These are phyloP conservation scores for Raddia distichophylla DNA, from an alignment of 176 grass and related monocot species.

Conservation along the genomic window DNA sequence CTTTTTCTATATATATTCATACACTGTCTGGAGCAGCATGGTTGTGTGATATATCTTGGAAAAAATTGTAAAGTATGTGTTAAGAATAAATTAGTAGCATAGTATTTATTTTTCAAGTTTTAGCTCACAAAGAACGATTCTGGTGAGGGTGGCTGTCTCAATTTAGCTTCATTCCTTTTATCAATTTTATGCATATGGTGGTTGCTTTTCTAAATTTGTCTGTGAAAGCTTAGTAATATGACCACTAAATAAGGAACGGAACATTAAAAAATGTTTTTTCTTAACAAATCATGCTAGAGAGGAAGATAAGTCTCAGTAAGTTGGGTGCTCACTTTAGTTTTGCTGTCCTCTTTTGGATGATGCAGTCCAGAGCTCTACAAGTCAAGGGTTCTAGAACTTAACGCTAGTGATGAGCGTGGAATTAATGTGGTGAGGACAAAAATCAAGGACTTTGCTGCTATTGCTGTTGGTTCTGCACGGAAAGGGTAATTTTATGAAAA, in stretches of 20 bases:
- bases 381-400: conserved; percentile 95
- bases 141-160: neutral
- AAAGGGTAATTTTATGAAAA: conserved; percentile 59
- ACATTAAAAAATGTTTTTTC: neutral
- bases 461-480: conserved; percentile 79
- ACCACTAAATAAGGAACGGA: conserved; percentile 10
- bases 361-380: conserved; percentile 92
- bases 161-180: neutral
- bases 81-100: conserved; percentile 4
- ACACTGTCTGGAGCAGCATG: neutral
- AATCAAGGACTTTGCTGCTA: conserved; percentile 97
- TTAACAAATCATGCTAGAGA: conserved; percentile 9
- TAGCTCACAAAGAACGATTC: neutral
- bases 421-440: conserved; percentile 98
- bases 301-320: neutral
- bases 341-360: conserved; percentile 19
- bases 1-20: neutral
- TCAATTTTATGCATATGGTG: neutral
- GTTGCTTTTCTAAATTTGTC: neutral
- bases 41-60: neutral
- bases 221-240: neutral
- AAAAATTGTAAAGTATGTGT: neutral
- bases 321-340: conserved; percentile 18
- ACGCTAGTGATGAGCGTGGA: conserved; percentile 99
- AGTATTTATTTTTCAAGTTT: neutral